Conservation (phyloP, 2,329 filamentous ascomycete species). For the Cryphonectria radicalis region DNA sequence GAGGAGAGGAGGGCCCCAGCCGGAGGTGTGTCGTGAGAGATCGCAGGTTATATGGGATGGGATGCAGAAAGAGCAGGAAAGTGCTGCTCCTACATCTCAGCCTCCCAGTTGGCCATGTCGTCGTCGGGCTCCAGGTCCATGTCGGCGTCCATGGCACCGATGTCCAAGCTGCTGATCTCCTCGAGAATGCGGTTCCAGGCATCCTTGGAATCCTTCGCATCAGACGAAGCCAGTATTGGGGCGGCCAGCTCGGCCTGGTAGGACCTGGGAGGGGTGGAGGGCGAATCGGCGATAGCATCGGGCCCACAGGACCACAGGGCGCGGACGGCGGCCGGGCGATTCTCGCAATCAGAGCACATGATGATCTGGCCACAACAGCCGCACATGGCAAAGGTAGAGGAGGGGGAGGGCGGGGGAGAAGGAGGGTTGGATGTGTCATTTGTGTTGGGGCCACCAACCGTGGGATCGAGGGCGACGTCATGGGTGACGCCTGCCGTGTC, state of each 20-base stretch:
- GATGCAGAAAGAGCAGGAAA: not conserved
- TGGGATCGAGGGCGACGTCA: constrained; percentile 96
- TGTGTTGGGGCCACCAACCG: constrained; percentile 72
- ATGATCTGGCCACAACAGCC: constrained; percentile 52
- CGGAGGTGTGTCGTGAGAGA: too few species aligned
- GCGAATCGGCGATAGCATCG: constrained; percentile 28
- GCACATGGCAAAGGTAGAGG: constrained; percentile 44
- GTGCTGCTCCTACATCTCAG: constrained; percentile 19
- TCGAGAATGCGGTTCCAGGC: constrained; percentile 37
- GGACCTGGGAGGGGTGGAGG: constrained; percentile 22
- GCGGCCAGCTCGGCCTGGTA: constrained; percentile 24
- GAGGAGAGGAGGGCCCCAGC: not conserved
- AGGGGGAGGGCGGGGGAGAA: constrained; percentile 20
- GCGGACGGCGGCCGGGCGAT: constrained; percentile 30
- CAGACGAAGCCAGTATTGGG: constrained; percentile 20
- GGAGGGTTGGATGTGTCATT: constrained; percentile 16
- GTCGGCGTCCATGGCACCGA: constrained; percentile 27
- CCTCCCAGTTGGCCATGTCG: constrained; percentile 30
- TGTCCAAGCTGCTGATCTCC: constrained; percentile 24
- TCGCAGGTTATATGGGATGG: not conserved
- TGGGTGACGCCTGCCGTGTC: constrained; percentile 97
- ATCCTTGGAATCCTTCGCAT: constrained; percentile 34
- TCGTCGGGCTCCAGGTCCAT: constrained; percentile 26
- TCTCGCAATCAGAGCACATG: constrained; percentile 46
- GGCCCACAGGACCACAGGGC: constrained; percentile 9